These are phyloP conservation scores for Sisymbrium irio DNA, from an alignment of 345 rosid species.

Conservation along the genomic window DNA sequence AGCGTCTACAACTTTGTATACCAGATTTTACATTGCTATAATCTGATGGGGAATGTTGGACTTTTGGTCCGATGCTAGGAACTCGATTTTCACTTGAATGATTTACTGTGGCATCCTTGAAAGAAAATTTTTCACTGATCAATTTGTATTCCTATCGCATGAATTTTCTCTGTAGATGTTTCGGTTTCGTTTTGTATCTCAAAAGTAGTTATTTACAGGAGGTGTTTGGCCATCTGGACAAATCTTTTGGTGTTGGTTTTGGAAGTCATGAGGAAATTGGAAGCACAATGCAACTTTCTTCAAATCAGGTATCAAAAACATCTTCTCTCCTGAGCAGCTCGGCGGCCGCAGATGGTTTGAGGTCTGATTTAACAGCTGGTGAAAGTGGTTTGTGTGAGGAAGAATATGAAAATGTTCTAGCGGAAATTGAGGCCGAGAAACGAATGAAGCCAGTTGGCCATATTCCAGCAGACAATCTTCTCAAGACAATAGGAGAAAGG, in stretches of 20 bases:
- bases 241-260: slow-evolving; percentile 59
- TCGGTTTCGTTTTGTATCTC: slow-evolving; percentile 13
- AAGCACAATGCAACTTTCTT: slow-evolving; percentile 50
- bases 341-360: slow-evolving; percentile 54
- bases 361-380: slow-evolving; percentile 52
- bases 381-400: slow-evolving; percentile 87
- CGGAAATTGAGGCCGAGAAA: slow-evolving; percentile 72
- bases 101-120: not conserved
- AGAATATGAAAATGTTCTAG: slow-evolving; percentile 68
- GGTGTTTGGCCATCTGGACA: slow-evolving; percentile 73
- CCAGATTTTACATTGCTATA: not conserved
- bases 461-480: slow-evolving; percentile 55
- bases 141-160: not conserved
- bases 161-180: slow-evolving; percentile 1
- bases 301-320: slow-evolving; percentile 57
- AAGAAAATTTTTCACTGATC: not conserved
- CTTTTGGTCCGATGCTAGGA: not conserved
- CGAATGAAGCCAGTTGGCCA: slow-evolving; percentile 49
- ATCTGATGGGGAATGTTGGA: slow-evolving; percentile 4
- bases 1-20: too few species aligned
- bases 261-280: slow-evolving; percentile 68
- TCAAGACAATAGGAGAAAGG: slow-evolving; percentile 54
- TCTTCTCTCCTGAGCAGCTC: slow-evolving; percentile 64
- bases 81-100: not conserved
- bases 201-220: slow-evolving; percentile 47